These are phyloP conservation scores for Pichia eremophila DNA, from an alignment of 805 yeast genomes.

Conservation along the genomic window DNA sequence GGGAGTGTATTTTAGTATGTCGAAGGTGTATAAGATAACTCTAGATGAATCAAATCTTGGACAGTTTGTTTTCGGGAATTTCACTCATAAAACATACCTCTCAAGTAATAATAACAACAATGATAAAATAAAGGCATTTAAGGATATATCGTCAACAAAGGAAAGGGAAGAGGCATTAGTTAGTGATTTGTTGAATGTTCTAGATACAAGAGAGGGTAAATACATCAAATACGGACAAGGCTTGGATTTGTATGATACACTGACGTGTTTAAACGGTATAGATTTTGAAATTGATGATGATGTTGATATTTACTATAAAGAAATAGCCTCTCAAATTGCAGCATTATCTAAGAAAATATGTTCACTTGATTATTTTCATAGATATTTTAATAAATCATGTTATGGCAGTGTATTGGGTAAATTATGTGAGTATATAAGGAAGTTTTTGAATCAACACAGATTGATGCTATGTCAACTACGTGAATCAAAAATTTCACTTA, in stretches of 20 bases:
- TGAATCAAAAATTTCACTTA: constrained; percentile 46
- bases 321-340: constrained; percentile 52
- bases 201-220: constrained; percentile 69
- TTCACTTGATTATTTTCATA: constrained; percentile 51
- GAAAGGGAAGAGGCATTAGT: constrained; percentile 68
- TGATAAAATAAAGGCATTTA: not conserved
- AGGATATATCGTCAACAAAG: constrained; percentile 27
- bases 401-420: constrained; percentile 72
- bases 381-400: constrained; percentile 40
- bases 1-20: not conserved
- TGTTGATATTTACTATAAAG: constrained; percentile 65
- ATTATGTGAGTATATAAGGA: constrained; percentile 51
- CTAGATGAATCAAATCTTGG: not conserved
- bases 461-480: constrained; percentile 34
- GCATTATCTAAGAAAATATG: constrained; percentile 55
- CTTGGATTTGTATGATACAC: constrained; percentile 38
- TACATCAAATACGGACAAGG: constrained; percentile 61
- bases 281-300: constrained; percentile 64
- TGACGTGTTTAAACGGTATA: constrained; percentile 52
- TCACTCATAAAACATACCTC: not conserved
- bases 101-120: not conserved
- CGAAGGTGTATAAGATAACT: not conserved
- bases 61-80: not conserved
- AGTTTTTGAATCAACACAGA: constrained; percentile 30
- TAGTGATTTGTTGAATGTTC: constrained; percentile 57